Base-by-base conservation (phyloP, 176 grass and related monocot species). In the Ensete glaucum region DNA sequence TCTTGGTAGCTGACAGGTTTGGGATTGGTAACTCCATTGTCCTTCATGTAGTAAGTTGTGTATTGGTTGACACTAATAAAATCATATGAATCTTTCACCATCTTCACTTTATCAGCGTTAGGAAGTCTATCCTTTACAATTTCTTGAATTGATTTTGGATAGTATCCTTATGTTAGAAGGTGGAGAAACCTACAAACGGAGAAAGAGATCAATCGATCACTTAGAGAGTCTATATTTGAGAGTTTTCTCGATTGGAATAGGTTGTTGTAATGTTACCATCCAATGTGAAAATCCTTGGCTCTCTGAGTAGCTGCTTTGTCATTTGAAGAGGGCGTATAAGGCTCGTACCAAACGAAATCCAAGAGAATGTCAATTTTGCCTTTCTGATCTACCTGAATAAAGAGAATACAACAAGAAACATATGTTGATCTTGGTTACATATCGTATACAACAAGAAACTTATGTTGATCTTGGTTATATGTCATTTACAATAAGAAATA, bases 261-360 rank as follows among this genome's bases (percentile, higher is more conserved):
- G 7, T 2, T 12, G 0, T 1, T 1, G 15, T 8, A 23, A 23
- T 49, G 68, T 86, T 83, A 92, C 93, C 93, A 96, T 77, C 93
- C 93, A 76, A 96, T 10, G 71, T 88, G 87, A 78, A 96, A 96
- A 81, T 96, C 93, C 62, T 87, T 92, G 54, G 89, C 89, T 92
- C 93, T 92, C 80, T 92, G 85, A 52, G 85, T 89, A 0, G 93
- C 93, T 71, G 68, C 93, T 83, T 80, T 75, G 56, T 96, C 93
- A 43, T 86, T 83, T 56, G 51, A 57, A 73, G 93, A 92, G 69
- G 88, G 82, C 29, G 85, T 88, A 72, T 90, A 81, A 80, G 85
- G 55, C 74, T 96, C 89, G 59, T 92, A 92, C 89, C 85, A 92
- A 10, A 83, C 84, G 73, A 92, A 92, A 53, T 92, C 89, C 17